A percentile compares a stretch with the other conserved stretches of the same genome.
Conservation (phyloP, 2,329 filamentous ascomycete genomes). For the Ceratocystis alfenasii region DNA sequence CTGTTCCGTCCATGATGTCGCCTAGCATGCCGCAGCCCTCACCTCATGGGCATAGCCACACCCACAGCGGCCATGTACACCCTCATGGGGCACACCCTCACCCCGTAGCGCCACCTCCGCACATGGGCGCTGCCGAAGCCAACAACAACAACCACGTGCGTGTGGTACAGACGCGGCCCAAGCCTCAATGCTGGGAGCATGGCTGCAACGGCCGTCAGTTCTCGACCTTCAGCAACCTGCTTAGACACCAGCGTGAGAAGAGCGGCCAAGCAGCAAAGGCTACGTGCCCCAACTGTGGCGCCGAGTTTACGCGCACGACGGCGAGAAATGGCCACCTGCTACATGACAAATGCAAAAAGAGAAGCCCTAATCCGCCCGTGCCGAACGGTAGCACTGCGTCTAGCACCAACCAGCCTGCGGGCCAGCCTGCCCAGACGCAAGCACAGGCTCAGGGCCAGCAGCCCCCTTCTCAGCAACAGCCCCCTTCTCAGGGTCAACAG, state of each 20-base stretch:
- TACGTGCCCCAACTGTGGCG: constrained; percentile 79
- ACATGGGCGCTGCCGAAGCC: constrained; percentile 15
- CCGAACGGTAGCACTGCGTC: constrained; percentile 10
- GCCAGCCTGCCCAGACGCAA: neutral
- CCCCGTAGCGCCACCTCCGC: constrained; percentile 14
- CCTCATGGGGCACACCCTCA: constrained; percentile 18
- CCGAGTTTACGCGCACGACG: constrained; percentile 80
- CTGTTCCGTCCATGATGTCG: constrained; percentile 21
- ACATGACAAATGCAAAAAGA: constrained; percentile 85
- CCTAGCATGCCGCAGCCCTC: constrained; percentile 19
- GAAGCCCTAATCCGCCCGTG: constrained; percentile 14
- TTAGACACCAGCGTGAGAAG: constrained; percentile 88
- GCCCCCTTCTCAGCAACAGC: neutral
- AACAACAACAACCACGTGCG: constrained; percentile 41
- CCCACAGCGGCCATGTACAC: constrained; percentile 31
- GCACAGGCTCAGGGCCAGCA: constrained; percentile 1
- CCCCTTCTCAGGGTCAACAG: neutral
- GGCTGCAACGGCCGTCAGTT: constrained; percentile 93
- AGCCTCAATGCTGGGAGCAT: constrained; percentile 94
- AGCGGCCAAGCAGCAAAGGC: constrained; percentile 83
- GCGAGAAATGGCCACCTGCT: constrained; percentile 75
- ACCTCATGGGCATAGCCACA: constrained; percentile 21
- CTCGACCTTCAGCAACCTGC: constrained; percentile 88
- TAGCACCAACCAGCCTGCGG: constrained; percentile 5
- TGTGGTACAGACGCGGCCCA: constrained; percentile 67